Percentiles rank a stretch among this genome's conserved stretches.
Conservation (phyloP, 352 stramenopile genomes). For the Pythium periplocum region DNA sequence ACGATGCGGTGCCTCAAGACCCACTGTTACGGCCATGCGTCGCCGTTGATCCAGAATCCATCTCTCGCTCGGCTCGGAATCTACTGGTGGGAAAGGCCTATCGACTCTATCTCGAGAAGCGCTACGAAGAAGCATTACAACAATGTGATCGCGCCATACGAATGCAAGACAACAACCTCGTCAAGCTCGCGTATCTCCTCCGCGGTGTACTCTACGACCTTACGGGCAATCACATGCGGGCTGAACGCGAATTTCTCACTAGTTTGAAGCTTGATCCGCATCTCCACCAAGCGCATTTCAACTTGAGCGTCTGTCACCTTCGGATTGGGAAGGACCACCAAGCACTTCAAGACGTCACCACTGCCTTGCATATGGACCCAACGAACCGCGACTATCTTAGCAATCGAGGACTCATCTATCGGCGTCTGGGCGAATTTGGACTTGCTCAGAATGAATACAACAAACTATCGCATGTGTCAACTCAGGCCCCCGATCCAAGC, state of each 20-base stretch:
- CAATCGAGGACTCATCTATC: constrained; percentile 24
- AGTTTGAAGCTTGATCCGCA: constrained; percentile 35
- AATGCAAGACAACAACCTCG: constrained; percentile 47
- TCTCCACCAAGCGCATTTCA: constrained; percentile 62
- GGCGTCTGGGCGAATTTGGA: constrained; percentile 19
- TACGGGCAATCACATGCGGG: constrained; percentile 30
- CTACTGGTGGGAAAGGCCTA: constrained; percentile 50
- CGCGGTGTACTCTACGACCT: constrained; percentile 53
- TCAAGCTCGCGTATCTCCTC: constrained; percentile 57
- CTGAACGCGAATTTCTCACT: constrained; percentile 42
- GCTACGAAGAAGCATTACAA: constrained; percentile 46
- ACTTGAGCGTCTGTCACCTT: constrained; percentile 19
- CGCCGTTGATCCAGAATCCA: constrained; percentile 40
- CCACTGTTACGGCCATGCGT: constrained; percentile 62
- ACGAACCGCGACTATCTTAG: constrained; percentile 16
- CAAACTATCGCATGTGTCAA: constrained; percentile 11
- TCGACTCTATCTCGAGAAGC: constrained; percentile 48
- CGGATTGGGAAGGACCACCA: constrained; percentile 18
- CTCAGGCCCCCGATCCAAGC: background rate
- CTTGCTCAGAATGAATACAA: constrained; percentile 22
- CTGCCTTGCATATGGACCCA: constrained; percentile 16
- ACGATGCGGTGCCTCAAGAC: constrained; percentile 49
- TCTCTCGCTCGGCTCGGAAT: constrained; percentile 28
- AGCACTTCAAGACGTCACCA: constrained; percentile 17
- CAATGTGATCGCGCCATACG: constrained; percentile 50